Evolutionary conservation across 225 moss, liverwort and hornwort genomes (phyloP).

Genomic region (Rhytidiadelphus loreus): DNA sequence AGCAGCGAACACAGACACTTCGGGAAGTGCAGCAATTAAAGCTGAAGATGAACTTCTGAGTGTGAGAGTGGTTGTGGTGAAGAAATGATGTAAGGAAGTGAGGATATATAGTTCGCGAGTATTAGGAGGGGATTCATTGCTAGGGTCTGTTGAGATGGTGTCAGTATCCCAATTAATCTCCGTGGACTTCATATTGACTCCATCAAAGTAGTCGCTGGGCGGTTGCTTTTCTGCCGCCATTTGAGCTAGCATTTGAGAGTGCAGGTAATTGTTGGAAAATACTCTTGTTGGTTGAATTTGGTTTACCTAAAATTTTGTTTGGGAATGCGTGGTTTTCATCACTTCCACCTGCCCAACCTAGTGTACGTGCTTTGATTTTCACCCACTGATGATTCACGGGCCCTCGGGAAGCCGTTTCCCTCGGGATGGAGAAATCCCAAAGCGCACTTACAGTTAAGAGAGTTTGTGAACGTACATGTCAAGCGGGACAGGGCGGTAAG

Average conservation of each 20-base stretch:
- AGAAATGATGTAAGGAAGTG: not conserved
- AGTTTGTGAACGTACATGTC: no score
- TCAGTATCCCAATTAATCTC: not conserved
- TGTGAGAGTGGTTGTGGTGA: not conserved
- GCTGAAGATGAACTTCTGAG: not conserved
- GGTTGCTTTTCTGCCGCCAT: not conserved
- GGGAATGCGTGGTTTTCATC: not conserved
- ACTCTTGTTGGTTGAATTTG: not conserved
- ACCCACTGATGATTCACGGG: not conserved
- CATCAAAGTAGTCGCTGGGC: not conserved
- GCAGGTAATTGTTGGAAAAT: not conserved
- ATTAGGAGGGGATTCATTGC: not conserved
- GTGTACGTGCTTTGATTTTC: not conserved
- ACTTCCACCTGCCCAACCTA: not conserved
- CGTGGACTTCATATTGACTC: not conserved
- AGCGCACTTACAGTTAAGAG: not conserved
- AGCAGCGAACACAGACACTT: constrained; percentile 7
- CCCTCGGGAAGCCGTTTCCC: not conserved
- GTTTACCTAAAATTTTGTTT: not conserved
- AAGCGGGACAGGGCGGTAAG: no score
- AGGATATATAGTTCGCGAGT: not conserved
- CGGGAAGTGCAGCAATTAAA: not conserved
- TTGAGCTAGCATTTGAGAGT: not conserved
- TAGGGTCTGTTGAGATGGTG: not conserved
- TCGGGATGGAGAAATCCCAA: not conserved